Conservation (phyloP, 345 rosid species). For the Garcia nutans region DNA sequence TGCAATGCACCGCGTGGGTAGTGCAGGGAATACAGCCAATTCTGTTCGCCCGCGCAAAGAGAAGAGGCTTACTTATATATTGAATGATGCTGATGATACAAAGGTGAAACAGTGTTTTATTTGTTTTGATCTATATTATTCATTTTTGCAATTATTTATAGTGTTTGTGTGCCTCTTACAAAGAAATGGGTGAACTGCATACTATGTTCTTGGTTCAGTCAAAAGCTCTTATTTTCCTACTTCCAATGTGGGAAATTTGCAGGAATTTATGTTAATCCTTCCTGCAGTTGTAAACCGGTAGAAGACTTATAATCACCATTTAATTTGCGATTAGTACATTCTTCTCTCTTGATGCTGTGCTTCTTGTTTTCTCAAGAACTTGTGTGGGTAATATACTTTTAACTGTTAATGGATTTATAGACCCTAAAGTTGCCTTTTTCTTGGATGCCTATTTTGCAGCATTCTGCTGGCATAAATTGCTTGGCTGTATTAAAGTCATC, state of each 20-base stretch:
- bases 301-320: neutral
- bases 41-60: conserved; percentile 92
- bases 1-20: conserved; percentile 99
- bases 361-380: neutral
- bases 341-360: neutral
- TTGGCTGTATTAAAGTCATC: conserved; percentile 65
- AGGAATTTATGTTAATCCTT: neutral
- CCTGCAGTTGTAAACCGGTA: neutral
- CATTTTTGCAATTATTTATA: neutral
- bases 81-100: conserved; percentile 68
- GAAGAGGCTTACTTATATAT: conserved; percentile 89
- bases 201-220: neutral
- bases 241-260: neutral
- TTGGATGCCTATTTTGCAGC: conserved; percentile 55
- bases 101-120: conserved; percentile 46
- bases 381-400: neutral
- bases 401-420: neutral
- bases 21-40: conserved; percentile 85
- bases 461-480: conserved; percentile 95
- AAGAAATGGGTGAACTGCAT: no score
- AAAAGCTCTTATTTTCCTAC: neutral
- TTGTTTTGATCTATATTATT: neutral
- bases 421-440: conserved; percentile 24
- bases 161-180: no score
- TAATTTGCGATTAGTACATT: neutral